Evolutionary conservation across 2,329 filamentous ascomycete genomes (phyloP).

Genomic region (Metarhizium humberi): DNA sequence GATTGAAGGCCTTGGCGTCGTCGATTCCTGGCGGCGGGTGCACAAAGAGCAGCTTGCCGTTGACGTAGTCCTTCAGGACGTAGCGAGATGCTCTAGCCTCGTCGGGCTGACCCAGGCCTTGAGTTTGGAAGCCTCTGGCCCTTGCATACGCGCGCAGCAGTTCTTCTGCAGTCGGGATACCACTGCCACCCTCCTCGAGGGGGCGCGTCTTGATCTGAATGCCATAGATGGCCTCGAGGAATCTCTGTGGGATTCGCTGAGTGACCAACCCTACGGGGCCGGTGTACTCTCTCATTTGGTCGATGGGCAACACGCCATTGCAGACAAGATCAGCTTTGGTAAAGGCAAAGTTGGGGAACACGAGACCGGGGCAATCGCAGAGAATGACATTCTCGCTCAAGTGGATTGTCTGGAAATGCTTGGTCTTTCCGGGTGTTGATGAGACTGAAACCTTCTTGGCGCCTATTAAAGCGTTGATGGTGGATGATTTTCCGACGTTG

Average conservation of each 20-base stretch:
- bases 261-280: conserved; percentile 79
- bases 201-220: conserved; percentile 77
- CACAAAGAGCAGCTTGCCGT: conserved; percentile 86
- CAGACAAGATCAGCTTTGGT: conserved; percentile 95
- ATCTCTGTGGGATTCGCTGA: conserved; percentile 74
- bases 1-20: conserved; percentile 73
- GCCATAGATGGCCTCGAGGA: conserved; percentile 88
- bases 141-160: conserved; percentile 77
- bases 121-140: conserved; percentile 83
- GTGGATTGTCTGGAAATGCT: conserved; percentile 98
- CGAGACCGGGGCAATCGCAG: conserved; percentile 96
- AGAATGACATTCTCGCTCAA: conserved; percentile 82
- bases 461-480: conserved; percentile 97
- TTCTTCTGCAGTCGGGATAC: conserved; percentile 75
- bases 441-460: conserved; percentile 98
- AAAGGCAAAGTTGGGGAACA: conserved; percentile 95
- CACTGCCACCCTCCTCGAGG: conserved; percentile 86
- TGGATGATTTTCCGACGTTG: conserved; percentile 98
- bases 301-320: conserved; percentile 90
- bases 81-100: conserved; percentile 85
- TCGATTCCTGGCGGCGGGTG: conserved; percentile 71
- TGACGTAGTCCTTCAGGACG: conserved; percentile 94
- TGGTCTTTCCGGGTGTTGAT: conserved; percentile 94
- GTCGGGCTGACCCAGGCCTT: conserved; percentile 83
- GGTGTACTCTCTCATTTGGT: conserved; percentile 87